A percentile compares a stretch with the other conserved stretches of the same genome.
These are phyloP conservation scores for Periconia sp. DNA, from an alignment of 2,329 filamentous ascomycete genomes.

Conservation along the genomic window DNA sequence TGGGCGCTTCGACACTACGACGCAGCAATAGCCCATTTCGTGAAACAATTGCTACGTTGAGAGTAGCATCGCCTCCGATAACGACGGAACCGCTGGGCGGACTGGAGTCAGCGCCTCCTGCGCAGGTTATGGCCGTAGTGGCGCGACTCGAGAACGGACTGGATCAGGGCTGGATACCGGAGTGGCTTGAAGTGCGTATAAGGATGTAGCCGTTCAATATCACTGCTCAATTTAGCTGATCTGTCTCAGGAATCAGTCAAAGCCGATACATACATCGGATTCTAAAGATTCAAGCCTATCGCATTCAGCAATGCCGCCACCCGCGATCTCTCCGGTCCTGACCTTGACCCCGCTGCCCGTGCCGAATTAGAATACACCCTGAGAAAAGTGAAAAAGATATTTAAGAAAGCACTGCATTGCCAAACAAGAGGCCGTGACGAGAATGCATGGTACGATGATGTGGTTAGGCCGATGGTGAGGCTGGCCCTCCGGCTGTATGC, in stretches of 20 bases:
- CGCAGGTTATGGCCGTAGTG: constrained; percentile 13
- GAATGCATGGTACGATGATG: constrained; percentile 21
- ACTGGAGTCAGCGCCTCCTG: constrained; percentile 9
- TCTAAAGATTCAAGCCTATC: constrained; percentile 11
- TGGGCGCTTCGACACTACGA: constrained; percentile 6
- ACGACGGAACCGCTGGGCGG: constrained; percentile 14
- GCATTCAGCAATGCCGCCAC: constrained; percentile 8
- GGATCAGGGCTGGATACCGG: constrained; percentile 16
- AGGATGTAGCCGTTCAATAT: too few species aligned
- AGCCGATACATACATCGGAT: constrained; percentile 14
- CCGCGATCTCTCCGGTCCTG: constrained; percentile 1
- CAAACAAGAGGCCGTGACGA: constrained; percentile 15
- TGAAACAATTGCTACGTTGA: constrained; percentile 8
- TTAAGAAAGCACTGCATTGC: constrained; percentile 17
- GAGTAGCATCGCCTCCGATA: constrained; percentile 12
- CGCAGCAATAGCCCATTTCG: constrained; percentile 10
- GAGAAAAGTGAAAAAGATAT: constrained; percentile 16
- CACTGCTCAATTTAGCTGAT: too few species aligned
- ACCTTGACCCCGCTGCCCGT: constrained; percentile 5
- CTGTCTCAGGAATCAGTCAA: constrained; percentile 7
- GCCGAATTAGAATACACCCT: constrained; percentile 5
- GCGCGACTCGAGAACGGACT: constrained; percentile 11
- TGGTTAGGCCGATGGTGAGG: constrained; percentile 19
- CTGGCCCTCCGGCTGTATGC: constrained; percentile 17
- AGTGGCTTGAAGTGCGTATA: background rate